Evolutionary conservation across 2,329 filamentous ascomycete species (phyloP), one percentile per base, ranked within the genome.

Genomic region (Aspergillus tubingensis): DNA sequence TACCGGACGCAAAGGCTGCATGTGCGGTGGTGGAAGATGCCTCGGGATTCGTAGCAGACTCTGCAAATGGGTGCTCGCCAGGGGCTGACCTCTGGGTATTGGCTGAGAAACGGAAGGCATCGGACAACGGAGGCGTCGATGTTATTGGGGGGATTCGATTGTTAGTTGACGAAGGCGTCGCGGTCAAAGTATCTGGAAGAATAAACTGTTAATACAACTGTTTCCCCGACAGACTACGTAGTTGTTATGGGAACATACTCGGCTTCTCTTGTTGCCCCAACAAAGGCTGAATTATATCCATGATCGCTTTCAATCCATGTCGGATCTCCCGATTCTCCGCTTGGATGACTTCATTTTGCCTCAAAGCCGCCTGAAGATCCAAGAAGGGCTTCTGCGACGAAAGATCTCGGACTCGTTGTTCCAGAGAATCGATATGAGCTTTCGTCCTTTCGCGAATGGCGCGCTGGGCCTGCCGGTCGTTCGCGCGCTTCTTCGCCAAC

Each of bases 401-500:
- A 66, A 96, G 82, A 63, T 94, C 90, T 58, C 85, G 82, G 62
- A 96, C 92, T 63, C 86, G 83, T 62, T 82, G 82, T 74, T 95
- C 90, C 61, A 95, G 81, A 6, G 78, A 80, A 72, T 94, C 90
- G 67, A 95, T 95, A 74, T 91, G 89, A 60, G 87, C 85, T 77
- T 89, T 91, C 27, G 91, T 95, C 58, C 91, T 86, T 78, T 94
- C 90, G 44, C 91, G 85, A 61, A 96, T 95, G 41, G 91, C 91
- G 52, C 91, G 85, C 74, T 96, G 91, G 30, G 91, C 92, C 75
- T 96, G 91, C 60, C 91, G 88, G 74, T 96, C 91, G 84, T 96
- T 96, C 70, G 91, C 91, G 65, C 93, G 85, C 81, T 96, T 97
- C 76, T 92, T 90, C 30, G 90, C 91, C 61, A 96, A 85, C 77